Evolutionary conservation across 345 rosid species (phyloP).

Genomic region (Arabidopsis thaliana): DNA sequence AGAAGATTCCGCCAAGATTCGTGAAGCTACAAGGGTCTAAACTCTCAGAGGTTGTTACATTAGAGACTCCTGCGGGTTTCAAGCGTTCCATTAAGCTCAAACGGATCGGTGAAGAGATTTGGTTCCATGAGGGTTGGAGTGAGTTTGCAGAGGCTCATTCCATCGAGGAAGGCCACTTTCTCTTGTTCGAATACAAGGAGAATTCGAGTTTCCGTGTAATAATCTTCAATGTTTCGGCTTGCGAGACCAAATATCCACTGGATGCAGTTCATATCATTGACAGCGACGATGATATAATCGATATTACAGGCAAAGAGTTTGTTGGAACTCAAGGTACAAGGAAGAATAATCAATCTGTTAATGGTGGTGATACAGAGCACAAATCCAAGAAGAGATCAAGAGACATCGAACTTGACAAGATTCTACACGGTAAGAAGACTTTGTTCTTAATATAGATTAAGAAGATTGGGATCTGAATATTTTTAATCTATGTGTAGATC

Average conservation of each 20-base stretch:
- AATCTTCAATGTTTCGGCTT: conserved; percentile 40
- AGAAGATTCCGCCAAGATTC: conserved; percentile 42
- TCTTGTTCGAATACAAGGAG: conserved; percentile 32
- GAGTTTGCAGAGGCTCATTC: conserved; percentile 45
- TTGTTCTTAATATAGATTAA: not conserved
- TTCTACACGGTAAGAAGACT: conserved; percentile 33
- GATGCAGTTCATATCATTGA: conserved; percentile 36
- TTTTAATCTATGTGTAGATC: conserved; percentile 24
- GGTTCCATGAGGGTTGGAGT: conserved; percentile 43
- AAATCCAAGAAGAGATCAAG: conserved; percentile 12
- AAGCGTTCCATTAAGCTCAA: conserved; percentile 41
- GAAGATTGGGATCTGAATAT: conserved; percentile 16
- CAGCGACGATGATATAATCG: conserved; percentile 37
- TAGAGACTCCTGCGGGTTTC: conserved; percentile 40
- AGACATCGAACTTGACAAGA: conserved; percentile 21
- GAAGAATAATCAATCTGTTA: not conserved
- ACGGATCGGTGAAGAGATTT: conserved; percentile 35
- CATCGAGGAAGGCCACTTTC: conserved; percentile 35
- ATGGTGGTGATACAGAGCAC: conserved; percentile 15
- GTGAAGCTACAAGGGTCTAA: conserved; percentile 27
- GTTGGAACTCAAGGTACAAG: conserved; percentile 23
- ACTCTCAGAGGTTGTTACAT: conserved; percentile 34
- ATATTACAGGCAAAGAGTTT: conserved; percentile 5
- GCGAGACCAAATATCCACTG: conserved; percentile 33
- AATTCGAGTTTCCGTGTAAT: conserved; percentile 31